Conservation (phyloP, 768 basidiomycete species). For the Mycena metata region DNA sequence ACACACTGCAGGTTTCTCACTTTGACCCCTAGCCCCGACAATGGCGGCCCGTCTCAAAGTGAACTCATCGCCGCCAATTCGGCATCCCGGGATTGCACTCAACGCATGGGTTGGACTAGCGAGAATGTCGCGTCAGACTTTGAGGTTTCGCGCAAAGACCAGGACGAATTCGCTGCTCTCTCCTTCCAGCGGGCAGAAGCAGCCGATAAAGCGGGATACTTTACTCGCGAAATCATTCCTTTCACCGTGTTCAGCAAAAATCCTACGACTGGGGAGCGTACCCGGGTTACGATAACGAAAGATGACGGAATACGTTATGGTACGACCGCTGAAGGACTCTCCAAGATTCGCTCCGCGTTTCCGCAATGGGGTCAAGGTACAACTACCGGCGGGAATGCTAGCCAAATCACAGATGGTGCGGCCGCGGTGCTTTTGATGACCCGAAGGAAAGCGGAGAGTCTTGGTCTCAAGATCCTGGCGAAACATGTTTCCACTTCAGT, state of each 20-base stretch:
- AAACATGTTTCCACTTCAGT: conserved; percentile 84
- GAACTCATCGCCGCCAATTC: conserved; percentile 70
- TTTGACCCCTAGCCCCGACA: conserved; percentile 66
- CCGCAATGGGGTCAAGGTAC: conserved; percentile 83
- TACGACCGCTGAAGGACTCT: conserved; percentile 74
- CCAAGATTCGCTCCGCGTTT: conserved; percentile 81
- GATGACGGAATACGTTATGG: conserved; percentile 87
- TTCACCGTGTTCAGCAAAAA: conserved; percentile 77
- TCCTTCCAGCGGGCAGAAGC: conserved; percentile 86
- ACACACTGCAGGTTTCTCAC: not conserved
- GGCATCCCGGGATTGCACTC: conserved; percentile 70
- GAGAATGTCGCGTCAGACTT: conserved; percentile 88
- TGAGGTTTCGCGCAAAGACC: conserved; percentile 77
- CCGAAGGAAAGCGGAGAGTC: conserved; percentile 79
- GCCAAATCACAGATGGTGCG: conserved; percentile 87
- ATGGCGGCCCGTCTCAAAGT: conserved; percentile 70
- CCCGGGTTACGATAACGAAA: conserved; percentile 66
- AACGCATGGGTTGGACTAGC: conserved; percentile 92
- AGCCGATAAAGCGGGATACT: conserved; percentile 77
- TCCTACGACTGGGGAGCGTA: conserved; percentile 64
- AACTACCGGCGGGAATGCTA: conserved; percentile 90
- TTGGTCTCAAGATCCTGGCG: conserved; percentile 80
- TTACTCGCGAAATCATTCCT: conserved; percentile 80
- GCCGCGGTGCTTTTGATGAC: conserved; percentile 88
- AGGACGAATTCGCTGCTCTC: conserved; percentile 79